Conservation (phyloP, 768 basidiomycete genomes). For the Phlebiopsis flavidoalba region DNA sequence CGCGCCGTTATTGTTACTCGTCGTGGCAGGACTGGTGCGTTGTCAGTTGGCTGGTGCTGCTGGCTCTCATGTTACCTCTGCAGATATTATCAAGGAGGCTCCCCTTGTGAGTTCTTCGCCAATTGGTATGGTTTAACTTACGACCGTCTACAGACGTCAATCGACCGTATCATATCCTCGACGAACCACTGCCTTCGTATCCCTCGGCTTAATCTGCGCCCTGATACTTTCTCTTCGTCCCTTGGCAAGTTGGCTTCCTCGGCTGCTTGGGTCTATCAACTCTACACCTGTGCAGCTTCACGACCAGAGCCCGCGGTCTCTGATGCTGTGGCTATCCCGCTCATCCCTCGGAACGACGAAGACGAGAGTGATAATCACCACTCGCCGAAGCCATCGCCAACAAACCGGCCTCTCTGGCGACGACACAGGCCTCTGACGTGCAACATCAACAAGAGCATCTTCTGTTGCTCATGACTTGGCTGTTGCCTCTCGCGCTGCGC, state of each 20-base stretch:
- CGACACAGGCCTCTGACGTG: not conserved
- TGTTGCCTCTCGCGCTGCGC: conserved; percentile 72
- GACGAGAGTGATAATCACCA: not conserved
- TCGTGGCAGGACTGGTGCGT: conserved; percentile 63
- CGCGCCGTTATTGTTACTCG: conserved; percentile 51
- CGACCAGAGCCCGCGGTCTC: conserved; percentile 3
- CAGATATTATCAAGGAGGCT: conserved; percentile 22
- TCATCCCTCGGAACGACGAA: not conserved
- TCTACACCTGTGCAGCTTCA: conserved; percentile 50
- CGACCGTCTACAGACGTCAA: not conserved
- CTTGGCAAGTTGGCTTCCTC: conserved; percentile 89
- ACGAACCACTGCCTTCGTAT: conserved; percentile 44
- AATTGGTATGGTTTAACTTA: not conserved
- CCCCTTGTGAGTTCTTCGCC: conserved; percentile 5
- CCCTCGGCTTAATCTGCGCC: conserved; percentile 54
- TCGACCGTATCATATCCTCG: not conserved
- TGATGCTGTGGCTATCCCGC: conserved; percentile 1
- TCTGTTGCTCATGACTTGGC: conserved; percentile 72
- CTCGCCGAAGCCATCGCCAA: not conserved
- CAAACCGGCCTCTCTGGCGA: not conserved
- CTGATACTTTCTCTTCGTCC: conserved; percentile 75
- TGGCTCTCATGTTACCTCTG: conserved; percentile 42
- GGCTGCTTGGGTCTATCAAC: conserved; percentile 78
- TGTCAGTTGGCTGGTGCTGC: conserved; percentile 52
- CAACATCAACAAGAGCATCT: conserved; percentile 40